A percentile compares a stretch with the other conserved stretches of the same genome.
Evolutionary conservation across 2,329 filamentous ascomycete genomes (phyloP).

Genomic region (Trichoderma polysporum): DNA sequence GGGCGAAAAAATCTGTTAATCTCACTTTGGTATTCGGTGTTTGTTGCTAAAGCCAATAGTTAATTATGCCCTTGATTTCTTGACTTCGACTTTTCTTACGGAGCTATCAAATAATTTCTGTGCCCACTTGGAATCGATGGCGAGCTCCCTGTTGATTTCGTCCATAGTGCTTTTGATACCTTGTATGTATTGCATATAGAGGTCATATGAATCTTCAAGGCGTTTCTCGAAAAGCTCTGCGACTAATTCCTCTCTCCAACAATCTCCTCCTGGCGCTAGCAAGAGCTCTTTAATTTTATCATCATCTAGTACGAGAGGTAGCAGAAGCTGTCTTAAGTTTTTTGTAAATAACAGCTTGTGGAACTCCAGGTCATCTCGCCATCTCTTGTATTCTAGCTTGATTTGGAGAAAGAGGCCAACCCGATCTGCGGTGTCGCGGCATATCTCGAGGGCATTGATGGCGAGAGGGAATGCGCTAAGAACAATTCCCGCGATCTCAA

Average conservation of each 20-base stretch:
- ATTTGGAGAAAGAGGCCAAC: background rate
- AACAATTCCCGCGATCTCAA: background rate
- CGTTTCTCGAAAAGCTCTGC: constrained; percentile 20
- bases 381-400: background rate
- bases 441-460: background rate
- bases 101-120: constrained; percentile 18
- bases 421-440: background rate
- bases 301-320: background rate
- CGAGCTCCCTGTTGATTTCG: constrained; percentile 26
- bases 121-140: constrained; percentile 21
- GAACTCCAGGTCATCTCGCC: background rate
- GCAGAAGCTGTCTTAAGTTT: background rate
- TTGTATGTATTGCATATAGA: constrained; percentile 24
- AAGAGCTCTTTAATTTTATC: background rate
- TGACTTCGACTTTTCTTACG: constrained; percentile 9
- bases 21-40: background rate
- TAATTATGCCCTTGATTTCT: background rate
- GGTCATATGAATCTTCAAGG: constrained; percentile 24
- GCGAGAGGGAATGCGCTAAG: background rate
- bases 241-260: constrained; percentile 25
- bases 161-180: constrained; percentile 21
- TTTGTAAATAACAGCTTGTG: background rate
- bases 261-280: constrained; percentile 18
- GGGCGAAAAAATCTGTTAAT: background rate
- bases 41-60: background rate